Base-by-base conservation (phyloP, 179 eudicot genomes). In the Nepenthes alata region DNA sequence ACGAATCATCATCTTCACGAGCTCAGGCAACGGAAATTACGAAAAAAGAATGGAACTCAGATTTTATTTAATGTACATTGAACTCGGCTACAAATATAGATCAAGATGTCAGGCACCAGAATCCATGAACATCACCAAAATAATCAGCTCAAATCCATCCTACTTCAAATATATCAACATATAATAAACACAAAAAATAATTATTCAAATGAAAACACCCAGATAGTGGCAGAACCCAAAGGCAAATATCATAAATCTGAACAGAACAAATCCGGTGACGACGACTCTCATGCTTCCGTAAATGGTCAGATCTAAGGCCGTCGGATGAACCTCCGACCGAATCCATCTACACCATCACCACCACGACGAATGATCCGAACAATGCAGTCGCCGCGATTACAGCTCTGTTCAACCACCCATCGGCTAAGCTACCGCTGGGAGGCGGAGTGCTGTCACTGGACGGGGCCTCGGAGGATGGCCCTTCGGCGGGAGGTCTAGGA, bases 341-440 rank as follows among this genome's bases (percentile, higher is more conserved):
- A 41, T 41, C 45, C 5, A 41, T 41, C 8, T 41, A 41, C 45
- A 7, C 45, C 5, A 41, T 4, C 45, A 41, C 5, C 5, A 41
- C 45, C 58, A 72, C 74, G 6, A 74, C 53, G 47, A 71, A 61
- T 12, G 74, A 41, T 41, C 67, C 82, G 3, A 71, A 16, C 38
- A 72, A 25, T 0, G 76, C 78, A 16, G 81, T 71, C 41, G 76
- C 76, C 15, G 72, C 69, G 5, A 69, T 11, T 49, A 48, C 55
- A 0, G 53, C 70, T 37, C 74, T 69, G 69, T 63, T 65, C 25
- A 61, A 64, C 45, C 45, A 41, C 5, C 45, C 45, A 41, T 41
- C 45, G 14, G 57, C 48, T 37, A 58, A 60, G 11, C 62, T 45
- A 8, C 73, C 73, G n/a, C 52, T 69, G 2, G 73, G 53, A 36